Evolutionary conservation across 495 filamentous ascomycete species (phyloP).

Genomic region (Jackrogersella minutella): DNA sequence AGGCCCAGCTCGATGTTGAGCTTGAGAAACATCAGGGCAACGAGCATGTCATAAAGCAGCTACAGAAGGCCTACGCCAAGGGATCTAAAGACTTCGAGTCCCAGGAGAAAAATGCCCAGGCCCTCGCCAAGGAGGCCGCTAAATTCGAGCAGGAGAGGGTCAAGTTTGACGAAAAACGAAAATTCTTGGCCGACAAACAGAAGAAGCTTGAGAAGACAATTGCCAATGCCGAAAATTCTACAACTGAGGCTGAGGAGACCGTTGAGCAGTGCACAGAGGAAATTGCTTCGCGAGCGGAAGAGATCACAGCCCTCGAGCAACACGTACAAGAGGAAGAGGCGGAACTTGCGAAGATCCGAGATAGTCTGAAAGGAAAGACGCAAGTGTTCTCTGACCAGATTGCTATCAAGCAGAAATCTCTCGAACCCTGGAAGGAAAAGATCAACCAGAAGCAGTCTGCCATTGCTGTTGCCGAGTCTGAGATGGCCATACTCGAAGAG

Average conservation of each 20-base stretch:
- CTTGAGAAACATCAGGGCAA: conserved; percentile 91
- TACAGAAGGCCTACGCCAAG: conserved; percentile 85
- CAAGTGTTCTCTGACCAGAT: conserved; percentile 94
- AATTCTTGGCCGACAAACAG: conserved; percentile 86
- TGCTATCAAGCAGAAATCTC: conserved; percentile 85
- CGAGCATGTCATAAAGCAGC: conserved; percentile 86
- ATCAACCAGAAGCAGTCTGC: conserved; percentile 94
- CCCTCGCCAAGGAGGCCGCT: conserved; percentile 84
- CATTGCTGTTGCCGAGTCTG: conserved; percentile 92
- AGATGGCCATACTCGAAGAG: conserved; percentile 89
- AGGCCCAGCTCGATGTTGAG: conserved; percentile 85
- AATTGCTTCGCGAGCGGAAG: conserved; percentile 73
- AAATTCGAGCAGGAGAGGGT: conserved; percentile 95
- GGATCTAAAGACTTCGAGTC: conserved; percentile 80
- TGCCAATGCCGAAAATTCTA: conserved; percentile 66
- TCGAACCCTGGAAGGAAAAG: conserved; percentile 96
- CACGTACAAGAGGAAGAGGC: conserved; percentile 79
- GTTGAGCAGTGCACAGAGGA: conserved; percentile 80
- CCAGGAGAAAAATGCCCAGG: conserved; percentile 82
- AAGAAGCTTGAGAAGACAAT: conserved; percentile 95
- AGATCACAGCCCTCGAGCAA: conserved; percentile 77
- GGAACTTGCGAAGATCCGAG: conserved; percentile 80
- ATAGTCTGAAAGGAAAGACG: conserved; percentile 91
- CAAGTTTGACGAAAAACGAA: conserved; percentile 97
- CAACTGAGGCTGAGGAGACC: conserved; percentile 76